A percentile compares a stretch with the other conserved stretches of the same genome.
Conservation (phyloP, 495 filamentous ascomycete genomes). For the Pyrenula massariospora region DNA sequence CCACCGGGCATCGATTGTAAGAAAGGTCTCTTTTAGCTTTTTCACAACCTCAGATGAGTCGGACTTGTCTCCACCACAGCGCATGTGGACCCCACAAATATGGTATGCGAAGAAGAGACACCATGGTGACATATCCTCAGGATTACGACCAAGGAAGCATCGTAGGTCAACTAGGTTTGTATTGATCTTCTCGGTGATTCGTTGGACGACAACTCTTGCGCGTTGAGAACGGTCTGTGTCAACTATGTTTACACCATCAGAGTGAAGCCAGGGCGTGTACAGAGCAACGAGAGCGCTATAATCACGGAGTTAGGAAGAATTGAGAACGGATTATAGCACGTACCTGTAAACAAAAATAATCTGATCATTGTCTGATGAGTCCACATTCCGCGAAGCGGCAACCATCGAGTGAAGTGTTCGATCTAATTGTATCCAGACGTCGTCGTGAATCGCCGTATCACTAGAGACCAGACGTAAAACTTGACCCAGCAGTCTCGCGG, state of each 20-base stretch:
- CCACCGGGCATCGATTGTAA: constrained; percentile 17
- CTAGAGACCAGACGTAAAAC: constrained; percentile 19
- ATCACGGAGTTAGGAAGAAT: constrained; percentile 5
- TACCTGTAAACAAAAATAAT: constrained; percentile 15
- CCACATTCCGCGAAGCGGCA: constrained; percentile 14
- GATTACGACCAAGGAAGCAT: constrained; percentile 14
- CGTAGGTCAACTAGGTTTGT: constrained; percentile 10
- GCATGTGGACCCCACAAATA: constrained; percentile 8
- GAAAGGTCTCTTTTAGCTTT: constrained; percentile 14
- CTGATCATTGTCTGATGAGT: constrained; percentile 11
- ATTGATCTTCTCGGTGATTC: constrained; percentile 11
- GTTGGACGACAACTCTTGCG: constrained; percentile 8
- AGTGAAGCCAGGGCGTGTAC: constrained; percentile 10
- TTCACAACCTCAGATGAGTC: constrained; percentile 12
- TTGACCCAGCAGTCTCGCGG: constrained; percentile 25
- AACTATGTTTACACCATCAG: background rate
- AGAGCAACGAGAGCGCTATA: constrained; percentile 14
- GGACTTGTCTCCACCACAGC: constrained; percentile 3
- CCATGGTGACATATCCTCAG: constrained; percentile 16
- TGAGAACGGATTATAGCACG: constrained; percentile 2
- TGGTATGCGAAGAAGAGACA: constrained; percentile 15
- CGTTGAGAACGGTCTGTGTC: constrained; percentile 9
- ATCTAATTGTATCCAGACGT: constrained; percentile 17
- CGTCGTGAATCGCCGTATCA: constrained; percentile 4
- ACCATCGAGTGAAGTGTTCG: constrained; percentile 22